Evolutionary conservation across 352 stramenopile genomes (phyloP).

Genomic region (Phytophthora litchii): DNA sequence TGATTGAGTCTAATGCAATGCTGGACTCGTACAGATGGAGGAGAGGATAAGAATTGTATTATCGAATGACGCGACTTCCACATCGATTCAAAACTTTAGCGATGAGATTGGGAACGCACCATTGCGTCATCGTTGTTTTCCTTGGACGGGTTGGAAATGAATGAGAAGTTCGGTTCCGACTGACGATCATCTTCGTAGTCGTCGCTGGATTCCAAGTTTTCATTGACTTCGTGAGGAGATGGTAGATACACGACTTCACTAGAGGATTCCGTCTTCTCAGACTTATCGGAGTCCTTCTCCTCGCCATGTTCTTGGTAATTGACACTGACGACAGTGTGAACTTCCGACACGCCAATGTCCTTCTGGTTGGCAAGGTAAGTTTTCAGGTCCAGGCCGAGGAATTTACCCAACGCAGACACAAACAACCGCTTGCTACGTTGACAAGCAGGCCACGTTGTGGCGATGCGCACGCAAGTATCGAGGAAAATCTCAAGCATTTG

Average conservation of each 20-base stretch:
- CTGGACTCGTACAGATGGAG: no score
- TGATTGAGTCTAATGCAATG: constrained; percentile 6
- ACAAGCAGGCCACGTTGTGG: constrained; percentile 55
- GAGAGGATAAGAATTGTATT: constrained; percentile 13
- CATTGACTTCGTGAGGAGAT: constrained; percentile 20
- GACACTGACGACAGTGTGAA: constrained; percentile 8
- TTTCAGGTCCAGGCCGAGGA: constrained; percentile 57
- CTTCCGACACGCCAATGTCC: constrained; percentile 19
- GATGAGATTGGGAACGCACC: constrained; percentile 34
- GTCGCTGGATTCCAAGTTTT: constrained; percentile 17
- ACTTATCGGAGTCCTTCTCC: constrained; percentile 6
- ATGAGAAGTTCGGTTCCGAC: constrained; percentile 41
- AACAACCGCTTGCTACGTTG: constrained; percentile 54
- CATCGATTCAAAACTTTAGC: constrained; percentile 13
- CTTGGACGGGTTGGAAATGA: constrained; percentile 41
- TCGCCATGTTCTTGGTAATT: constrained; percentile 12
- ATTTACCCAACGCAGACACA: constrained; percentile 48
- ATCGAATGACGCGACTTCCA: constrained; percentile 6
- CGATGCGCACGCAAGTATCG: constrained; percentile 38
- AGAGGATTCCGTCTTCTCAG: constrained; percentile 20
- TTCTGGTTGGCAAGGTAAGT: constrained; percentile 24
- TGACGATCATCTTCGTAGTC: constrained; percentile 34
- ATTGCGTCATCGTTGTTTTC: constrained; percentile 12
- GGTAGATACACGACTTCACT: constrained; percentile 21
- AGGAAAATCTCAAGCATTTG: constrained; percentile 62